Conservation (phyloP, 2,329 filamentous ascomycete genomes). For the Colletotrichum tropicale region DNA sequence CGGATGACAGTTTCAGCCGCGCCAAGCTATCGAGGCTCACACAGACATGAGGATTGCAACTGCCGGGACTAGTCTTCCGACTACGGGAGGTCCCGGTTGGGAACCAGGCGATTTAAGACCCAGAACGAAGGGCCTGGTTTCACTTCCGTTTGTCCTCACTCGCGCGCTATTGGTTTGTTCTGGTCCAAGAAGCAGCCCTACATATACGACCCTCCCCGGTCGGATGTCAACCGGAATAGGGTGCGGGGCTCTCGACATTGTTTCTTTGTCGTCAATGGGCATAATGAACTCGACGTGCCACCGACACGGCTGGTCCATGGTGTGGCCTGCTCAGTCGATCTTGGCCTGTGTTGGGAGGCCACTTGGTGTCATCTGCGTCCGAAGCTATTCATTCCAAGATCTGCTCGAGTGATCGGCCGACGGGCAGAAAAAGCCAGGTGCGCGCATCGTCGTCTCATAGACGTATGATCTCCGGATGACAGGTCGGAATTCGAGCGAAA, state of each 20-base stretch:
- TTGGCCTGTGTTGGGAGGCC: background rate
- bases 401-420: background rate
- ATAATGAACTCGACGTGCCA: background rate
- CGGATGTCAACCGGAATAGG: background rate
- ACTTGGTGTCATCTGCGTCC: background rate
- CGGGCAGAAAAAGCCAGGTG: background rate
- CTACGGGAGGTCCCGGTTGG: background rate
- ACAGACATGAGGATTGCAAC: background rate
- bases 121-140: background rate
- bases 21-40: background rate
- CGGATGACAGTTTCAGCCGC: conserved; percentile 11
- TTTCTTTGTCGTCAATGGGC: background rate
- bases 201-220: background rate
- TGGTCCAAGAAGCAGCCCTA: background rate
- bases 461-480: conserved; percentile 8
- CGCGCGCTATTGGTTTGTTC: background rate
- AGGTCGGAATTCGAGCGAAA: background rate
- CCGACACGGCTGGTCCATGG: background rate
- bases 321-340: background rate
- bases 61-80: background rate
- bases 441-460: background rate
- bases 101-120: background rate
- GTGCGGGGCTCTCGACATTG: background rate
- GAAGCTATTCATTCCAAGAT: background rate
- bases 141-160: background rate